Evolutionary conservation across 352 stramenopile genomes (phyloP), one percentile per base, ranked within the genome.

Genomic region (Globisporangium acanthophoron): DNA sequence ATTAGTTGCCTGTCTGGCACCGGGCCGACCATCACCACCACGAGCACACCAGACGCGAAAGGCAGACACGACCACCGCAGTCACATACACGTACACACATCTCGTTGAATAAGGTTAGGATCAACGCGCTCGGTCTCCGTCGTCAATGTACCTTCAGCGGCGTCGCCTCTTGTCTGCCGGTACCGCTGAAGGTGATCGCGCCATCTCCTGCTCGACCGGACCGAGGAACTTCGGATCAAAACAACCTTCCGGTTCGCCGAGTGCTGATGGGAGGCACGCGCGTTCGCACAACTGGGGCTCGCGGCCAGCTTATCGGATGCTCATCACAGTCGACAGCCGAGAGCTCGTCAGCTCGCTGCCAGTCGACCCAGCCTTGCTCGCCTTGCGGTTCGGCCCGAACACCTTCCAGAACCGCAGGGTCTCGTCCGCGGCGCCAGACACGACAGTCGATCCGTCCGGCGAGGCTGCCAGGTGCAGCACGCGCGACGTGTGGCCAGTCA

Each of bases 321-420:
- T 90, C 81, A 92, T 88, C 43, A 90, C 81, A 51, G 70, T 88
- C 61, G 81, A 90, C 18, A 92, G 67, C 33, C 79, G 84, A 24
- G 81, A 86, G 56, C 74, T 79, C 44, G 78, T 74, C 40, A 92
- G 61, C 60, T 88, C 76, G 27, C 65, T 66, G 41, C 70, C 75
- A 16, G 62, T 71, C 18, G 76, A 85, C 31, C 73, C 76, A 27
- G 71, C 67, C 58, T 90, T 92, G 37, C 70, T 78, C 24, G 71
- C 70, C 60, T 92, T 92, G 55, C 87, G 71, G 74, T 88, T 88
- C 18, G 84, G 74, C 49, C 88, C 96, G 70, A 99, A 99, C 6
- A 99, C 86, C 61, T 99, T 97, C 97, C 97, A 99, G 83, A 99
- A 99, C 39, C 97, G 87, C 54, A 99, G 75, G 5, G 97, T 99